Base-by-base conservation (phyloP, 305 asterid genomes). In the Plantago coronopus region DNA sequence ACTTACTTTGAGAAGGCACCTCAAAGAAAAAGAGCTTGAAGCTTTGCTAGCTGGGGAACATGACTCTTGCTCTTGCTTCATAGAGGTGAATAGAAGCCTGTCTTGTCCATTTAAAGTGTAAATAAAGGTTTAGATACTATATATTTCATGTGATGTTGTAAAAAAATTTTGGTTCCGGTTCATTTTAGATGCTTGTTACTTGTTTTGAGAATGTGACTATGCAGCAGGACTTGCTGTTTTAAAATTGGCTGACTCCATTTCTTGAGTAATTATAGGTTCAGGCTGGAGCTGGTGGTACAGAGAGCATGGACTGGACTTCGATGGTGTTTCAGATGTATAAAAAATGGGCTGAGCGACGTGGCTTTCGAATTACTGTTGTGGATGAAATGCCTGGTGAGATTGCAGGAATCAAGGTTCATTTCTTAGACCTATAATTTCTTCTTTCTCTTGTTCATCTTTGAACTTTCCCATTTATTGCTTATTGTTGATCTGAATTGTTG, bases 211-310 rank as follows among this genome's bases (percentile, higher is more conserved):
- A 7, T 17, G 18, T 50, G 21, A 14, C 22, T 64, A 18, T 55
- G 34, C 53, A 60, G 14, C 14, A 19, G 38, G 21, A 27, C 48
- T 44, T 49, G 14, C 19, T 59, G 48, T 43, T 62, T 38, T 64
- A 34, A 25, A 18, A 46, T 25, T 16, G 65, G 67, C 27, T 58
- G 31, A 29, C 46, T 15, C 64, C 13, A 38, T 62, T n/a, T 34
- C 58, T 63, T 20, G 10, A 40, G 53, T 19, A 40, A 66, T 17
- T 65, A 61, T 61, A 91, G 98, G 99, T 87, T 71, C 99, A 93
- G 82, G 91, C 95, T 70, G 96, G 99, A 72, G 97, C 99, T 64
- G 99, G 99, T 62, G 99, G 97, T 62, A 93, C 99, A 22, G 99
- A 93, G 87, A 89, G 97, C 85, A 85, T 83, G 94, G 99, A 89